Evolutionary conservation across 2,329 filamentous ascomycete species (phyloP).

Genomic region (Arthroderma sp.): DNA sequence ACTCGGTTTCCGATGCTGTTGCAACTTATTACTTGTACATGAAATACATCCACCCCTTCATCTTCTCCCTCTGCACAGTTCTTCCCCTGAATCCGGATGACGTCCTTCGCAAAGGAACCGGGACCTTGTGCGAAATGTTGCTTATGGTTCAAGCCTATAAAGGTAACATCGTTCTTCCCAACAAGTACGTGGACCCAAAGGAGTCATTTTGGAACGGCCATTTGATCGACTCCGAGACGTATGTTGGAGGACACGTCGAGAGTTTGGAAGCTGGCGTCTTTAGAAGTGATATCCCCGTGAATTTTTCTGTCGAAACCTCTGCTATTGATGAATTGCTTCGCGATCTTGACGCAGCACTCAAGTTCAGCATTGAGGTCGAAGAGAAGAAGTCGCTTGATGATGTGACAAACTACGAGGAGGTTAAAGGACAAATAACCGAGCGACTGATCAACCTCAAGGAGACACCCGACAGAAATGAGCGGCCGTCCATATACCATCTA

Average conservation of each 20-base stretch:
- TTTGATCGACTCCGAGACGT: constrained; percentile 89
- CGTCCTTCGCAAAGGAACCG: constrained; percentile 85
- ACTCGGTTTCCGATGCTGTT: constrained; percentile 97
- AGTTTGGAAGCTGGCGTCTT: constrained; percentile 98
- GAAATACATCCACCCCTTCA: constrained; percentile 99
- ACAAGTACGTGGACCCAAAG: constrained; percentile 83
- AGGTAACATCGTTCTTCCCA: constrained; percentile 81
- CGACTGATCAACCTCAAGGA: constrained; percentile 59
- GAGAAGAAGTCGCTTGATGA: constrained; percentile 72
- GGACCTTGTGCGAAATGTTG: constrained; percentile 98
- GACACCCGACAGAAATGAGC: constrained; percentile 71
- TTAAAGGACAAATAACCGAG: constrained; percentile 68
- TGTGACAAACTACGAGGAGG: constrained; percentile 67
- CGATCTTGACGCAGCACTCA: constrained; percentile 78
- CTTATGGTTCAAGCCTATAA: constrained; percentile 97
- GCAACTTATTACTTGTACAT: constrained; percentile 99
- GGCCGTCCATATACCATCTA: constrained; percentile 89
- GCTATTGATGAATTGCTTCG: constrained; percentile 79
- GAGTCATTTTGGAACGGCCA: constrained; percentile 97
- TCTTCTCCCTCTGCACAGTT: constrained; percentile 96
- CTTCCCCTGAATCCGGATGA: constrained; percentile 87
- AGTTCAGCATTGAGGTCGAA: constrained; percentile 74
- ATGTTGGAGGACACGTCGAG: constrained; percentile 95
- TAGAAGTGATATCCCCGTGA: constrained; percentile 83
- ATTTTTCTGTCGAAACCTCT: constrained; percentile 77